A percentile compares a stretch with the other conserved stretches of the same genome.
phyloP scores from a whole-genome alignment of 2,329 filamentous ascomycete species.

The Zopfia rhizophila region DNA sequence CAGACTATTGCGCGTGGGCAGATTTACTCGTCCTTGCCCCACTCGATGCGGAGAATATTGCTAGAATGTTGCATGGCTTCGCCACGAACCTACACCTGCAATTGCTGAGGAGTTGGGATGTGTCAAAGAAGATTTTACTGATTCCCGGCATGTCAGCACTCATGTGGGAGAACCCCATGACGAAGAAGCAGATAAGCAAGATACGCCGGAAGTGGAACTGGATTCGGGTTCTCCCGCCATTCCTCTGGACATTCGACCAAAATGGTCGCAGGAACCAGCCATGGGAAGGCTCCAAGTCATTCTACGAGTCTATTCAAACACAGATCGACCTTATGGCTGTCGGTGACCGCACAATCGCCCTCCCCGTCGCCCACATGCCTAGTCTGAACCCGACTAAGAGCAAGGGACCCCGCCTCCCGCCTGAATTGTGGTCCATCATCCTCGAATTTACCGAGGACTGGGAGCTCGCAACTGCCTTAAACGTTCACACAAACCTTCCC shows the following conservation, averaged over 20 bases:
- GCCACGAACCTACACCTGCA: conserved; percentile 84
- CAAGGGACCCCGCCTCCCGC: conserved; percentile 68
- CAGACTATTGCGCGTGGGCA: conserved; percentile 85
- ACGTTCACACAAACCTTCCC: conserved; percentile 80
- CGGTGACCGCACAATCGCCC: conserved; percentile 70
- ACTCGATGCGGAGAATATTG: conserved; percentile 84
- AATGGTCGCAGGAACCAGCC: conserved; percentile 60
- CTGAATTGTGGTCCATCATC: conserved; percentile 90
- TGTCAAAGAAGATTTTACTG: conserved; percentile 83
- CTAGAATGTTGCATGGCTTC: conserved; percentile 87
- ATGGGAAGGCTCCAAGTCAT: conserved; percentile 72
- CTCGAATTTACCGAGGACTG: conserved; percentile 87
- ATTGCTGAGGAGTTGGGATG: conserved; percentile 85
- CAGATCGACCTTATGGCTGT: conserved; percentile 80
- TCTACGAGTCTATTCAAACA: conserved; percentile 79
- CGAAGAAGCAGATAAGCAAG: conserved; percentile 86
- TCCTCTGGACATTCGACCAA: conserved; percentile 81
- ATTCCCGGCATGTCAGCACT: conserved; percentile 89
- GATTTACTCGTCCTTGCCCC: conserved; percentile 86
- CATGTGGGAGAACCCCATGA: conserved; percentile 92
- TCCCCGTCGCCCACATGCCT: conserved; percentile 45
- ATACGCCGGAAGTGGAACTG: conserved; percentile 86
- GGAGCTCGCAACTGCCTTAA: conserved; percentile 85
- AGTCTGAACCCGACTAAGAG: conserved; percentile 46
- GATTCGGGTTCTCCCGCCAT: conserved; percentile 82